Conservation (phyloP, 306 rosid genomes). For the Malus sieversii region DNA sequence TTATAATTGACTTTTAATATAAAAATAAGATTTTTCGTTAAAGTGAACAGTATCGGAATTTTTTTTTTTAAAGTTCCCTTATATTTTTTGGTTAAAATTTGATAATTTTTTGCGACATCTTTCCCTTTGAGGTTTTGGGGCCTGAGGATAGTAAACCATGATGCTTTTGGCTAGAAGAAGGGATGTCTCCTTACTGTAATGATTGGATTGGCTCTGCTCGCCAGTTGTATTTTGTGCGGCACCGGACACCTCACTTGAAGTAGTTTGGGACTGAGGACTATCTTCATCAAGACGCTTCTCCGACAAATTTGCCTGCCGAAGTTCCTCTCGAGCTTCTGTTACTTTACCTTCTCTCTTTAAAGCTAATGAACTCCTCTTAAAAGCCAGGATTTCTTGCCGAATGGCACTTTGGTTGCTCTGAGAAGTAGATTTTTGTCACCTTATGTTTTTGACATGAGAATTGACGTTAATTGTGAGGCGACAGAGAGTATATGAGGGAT, state of each 20-base stretch:
- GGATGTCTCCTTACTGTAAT: background rate
- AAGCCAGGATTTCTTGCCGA: conserved; percentile 65
- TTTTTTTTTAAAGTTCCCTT: too few species aligned
- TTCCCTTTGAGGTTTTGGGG: conserved; percentile 27
- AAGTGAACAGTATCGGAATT: too few species aligned
- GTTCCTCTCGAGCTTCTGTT: conserved; percentile 83
- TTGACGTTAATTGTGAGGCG: too few species aligned
- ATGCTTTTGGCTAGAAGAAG: conserved; percentile 33
- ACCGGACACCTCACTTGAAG: conserved; percentile 20
- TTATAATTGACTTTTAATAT: too few species aligned
- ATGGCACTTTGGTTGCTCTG: conserved; percentile 29
- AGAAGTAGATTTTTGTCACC: conserved; percentile 28
- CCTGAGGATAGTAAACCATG: conserved; percentile 20
- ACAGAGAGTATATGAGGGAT: accelerated
- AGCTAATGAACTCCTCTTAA: conserved; percentile 70
- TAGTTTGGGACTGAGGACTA: conserved; percentile 23
- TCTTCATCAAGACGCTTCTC: conserved; percentile 65
- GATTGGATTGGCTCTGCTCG: too few species aligned
- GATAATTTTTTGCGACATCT: too few species aligned
- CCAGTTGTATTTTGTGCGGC: background rate
- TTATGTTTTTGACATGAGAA: too few species aligned
- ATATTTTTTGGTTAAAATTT: too few species aligned
- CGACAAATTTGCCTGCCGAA: conserved; percentile 63
- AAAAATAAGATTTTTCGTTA: too few species aligned
- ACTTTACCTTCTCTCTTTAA: conserved; percentile 89